Percentiles rank a stretch among this genome's conserved stretches.
Conservation (phyloP, 2,329 filamentous ascomycete species). For the Colletotrichum sp. region DNA sequence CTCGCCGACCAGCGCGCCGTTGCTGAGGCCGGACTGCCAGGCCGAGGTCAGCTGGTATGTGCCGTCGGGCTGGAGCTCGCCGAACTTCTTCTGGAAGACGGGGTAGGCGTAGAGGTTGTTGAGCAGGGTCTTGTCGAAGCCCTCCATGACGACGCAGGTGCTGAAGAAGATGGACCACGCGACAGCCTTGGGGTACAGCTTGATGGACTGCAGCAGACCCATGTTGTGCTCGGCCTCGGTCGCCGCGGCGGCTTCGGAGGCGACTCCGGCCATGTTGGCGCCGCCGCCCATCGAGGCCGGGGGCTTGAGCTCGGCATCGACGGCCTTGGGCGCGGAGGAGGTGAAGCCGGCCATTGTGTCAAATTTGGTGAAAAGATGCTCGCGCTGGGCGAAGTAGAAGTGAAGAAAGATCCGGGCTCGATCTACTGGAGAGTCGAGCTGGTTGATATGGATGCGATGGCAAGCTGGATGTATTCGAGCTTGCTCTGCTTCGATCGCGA, state of each 20-base stretch:
- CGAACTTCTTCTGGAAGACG: conserved; percentile 44
- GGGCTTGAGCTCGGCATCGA: not conserved
- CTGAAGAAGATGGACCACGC: conserved; percentile 47
- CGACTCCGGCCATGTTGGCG: not conserved
- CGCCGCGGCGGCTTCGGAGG: conserved; percentile 38
- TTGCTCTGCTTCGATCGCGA: not conserved
- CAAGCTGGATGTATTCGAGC: not conserved
- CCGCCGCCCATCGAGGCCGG: not conserved
- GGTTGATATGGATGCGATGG: not conserved
- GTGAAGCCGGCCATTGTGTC: not conserved
- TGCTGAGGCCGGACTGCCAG: conserved; percentile 59
- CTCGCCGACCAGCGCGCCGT: conserved; percentile 51
- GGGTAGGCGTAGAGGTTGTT: conserved; percentile 21
- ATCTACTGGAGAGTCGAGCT: not conserved
- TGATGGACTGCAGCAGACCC: conserved; percentile 41
- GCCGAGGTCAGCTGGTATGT: conserved; percentile 48
- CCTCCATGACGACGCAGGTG: conserved; percentile 45
- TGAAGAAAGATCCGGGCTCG: not conserved
- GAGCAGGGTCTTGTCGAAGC: conserved; percentile 23
- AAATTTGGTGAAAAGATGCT: not conserved
- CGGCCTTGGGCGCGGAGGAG: not conserved
- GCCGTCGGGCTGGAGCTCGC: conserved; percentile 36
- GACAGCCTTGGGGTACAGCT: conserved; percentile 48
- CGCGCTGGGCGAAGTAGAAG: not conserved
- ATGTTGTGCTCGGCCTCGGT: conserved; percentile 44